Percentiles rank a stretch among this genome's conserved stretches.
These are phyloP conservation scores for Cadophora luteo-olivacea DNA, from an alignment of 2,329 filamentous ascomycete genomes.

Conservation along the genomic window DNA sequence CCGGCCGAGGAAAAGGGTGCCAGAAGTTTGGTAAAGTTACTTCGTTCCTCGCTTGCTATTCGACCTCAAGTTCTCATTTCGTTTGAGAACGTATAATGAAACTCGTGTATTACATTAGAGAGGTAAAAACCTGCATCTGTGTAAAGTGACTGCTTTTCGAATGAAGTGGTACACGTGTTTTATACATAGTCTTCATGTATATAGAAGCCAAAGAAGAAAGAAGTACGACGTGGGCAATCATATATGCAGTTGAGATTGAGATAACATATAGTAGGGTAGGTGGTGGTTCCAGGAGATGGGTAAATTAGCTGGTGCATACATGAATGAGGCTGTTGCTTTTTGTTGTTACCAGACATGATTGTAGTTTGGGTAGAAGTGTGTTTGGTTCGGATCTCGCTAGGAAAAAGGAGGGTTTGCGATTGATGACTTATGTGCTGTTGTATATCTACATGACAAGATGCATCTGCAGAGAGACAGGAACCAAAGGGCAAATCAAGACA, in stretches of 20 bases:
- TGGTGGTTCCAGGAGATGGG: conserved; percentile 9
- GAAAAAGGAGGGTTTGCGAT: background rate
- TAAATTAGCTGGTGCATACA: background rate
- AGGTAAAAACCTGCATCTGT: background rate
- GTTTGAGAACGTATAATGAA: background rate
- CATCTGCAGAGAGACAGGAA: background rate
- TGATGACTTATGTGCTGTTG: conserved; percentile 5
- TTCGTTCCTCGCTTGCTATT: background rate
- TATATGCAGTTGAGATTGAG: background rate
- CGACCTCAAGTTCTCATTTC: background rate
- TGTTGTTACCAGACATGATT: background rate
- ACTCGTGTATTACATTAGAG: background rate
- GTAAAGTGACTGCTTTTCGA: background rate
- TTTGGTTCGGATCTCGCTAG: conserved; percentile 1
- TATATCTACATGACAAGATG: background rate
- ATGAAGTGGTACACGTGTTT: background rate
- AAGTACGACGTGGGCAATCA: background rate
- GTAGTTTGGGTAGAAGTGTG: background rate
- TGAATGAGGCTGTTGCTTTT: background rate
- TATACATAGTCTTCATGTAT: background rate
- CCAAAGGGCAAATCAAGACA: background rate
- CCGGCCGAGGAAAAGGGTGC: background rate
- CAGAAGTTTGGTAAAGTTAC: conserved; percentile 2
- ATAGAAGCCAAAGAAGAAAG: background rate
- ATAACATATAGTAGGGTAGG: background rate